Evolutionary conservation across 1,284 basidiomycete species (phyloP).

Genomic region (Austroboletus niveus): DNA sequence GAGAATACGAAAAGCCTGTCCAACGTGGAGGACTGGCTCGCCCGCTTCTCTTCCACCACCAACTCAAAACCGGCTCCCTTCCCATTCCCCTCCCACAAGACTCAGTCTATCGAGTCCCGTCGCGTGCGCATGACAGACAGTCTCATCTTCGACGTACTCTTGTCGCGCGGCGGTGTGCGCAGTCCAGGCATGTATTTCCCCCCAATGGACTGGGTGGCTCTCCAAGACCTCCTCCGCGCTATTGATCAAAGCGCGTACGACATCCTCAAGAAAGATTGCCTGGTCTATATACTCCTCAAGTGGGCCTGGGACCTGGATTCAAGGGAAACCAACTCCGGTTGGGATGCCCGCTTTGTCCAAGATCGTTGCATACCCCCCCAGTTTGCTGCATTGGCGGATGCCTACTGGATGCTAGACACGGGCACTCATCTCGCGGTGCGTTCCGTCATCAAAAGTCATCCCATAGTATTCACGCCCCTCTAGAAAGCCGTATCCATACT

Average conservation of each 20-base stretch:
- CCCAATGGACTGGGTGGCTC: constrained; percentile 51
- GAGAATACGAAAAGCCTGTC: not conserved
- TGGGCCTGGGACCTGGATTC: constrained; percentile 71
- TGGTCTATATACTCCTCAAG: constrained; percentile 75
- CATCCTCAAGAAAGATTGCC: constrained; percentile 69
- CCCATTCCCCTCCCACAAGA: constrained; percentile 22
- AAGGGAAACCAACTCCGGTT: constrained; percentile 40
- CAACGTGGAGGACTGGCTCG: constrained; percentile 23
- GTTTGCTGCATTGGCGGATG: constrained; percentile 67
- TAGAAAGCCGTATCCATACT: constrained; percentile 69
- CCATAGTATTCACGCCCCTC: not conserved
- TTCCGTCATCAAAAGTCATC: constrained; percentile 13
- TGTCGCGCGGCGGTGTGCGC: constrained; percentile 60
- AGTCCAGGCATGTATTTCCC: constrained; percentile 63
- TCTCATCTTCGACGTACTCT: constrained; percentile 72
- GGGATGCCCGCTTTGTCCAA: constrained; percentile 45
- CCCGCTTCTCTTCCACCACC: constrained; percentile 16
- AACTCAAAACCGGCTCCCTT: constrained; percentile 17
- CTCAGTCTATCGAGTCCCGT: constrained; percentile 53
- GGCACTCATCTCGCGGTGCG: constrained; percentile 61
- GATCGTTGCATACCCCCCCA: constrained; percentile 67
- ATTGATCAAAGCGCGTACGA: constrained; percentile 67
- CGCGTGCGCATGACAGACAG: constrained; percentile 59
- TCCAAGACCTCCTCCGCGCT: constrained; percentile 55
- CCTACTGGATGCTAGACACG: constrained; percentile 77